Evolutionary conservation across 2,329 filamentous ascomycete species (phyloP), one percentile per base, ranked within the genome.

Genomic region (Alternaria triticina): DNA sequence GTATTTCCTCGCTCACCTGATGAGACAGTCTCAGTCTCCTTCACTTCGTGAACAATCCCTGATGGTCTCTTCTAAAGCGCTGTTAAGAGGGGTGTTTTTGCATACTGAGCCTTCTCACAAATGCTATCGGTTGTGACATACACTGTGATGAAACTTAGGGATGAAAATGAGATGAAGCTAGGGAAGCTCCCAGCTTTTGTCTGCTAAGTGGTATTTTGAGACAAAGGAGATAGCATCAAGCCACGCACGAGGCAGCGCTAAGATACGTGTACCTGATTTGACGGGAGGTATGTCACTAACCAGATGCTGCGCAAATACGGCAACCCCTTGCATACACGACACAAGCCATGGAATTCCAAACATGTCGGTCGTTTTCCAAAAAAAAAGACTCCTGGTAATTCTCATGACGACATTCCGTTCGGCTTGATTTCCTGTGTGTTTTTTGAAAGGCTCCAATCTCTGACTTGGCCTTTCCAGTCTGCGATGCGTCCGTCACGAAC

Each of bases 391-490:
- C 17, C 15, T 15, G 25, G 28, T 15, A 22, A n/a, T 33, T 15
- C 20, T 36, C 36, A 61, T 43, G 36, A 44, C 33, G 47, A 13
- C n/a, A 57, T 54, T 23, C 55, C 55, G 23, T 59, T 59, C 3
- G 40, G 28, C 4, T 22, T 52, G 28, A 43, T 11, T 55, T 46
- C 17, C 23, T 44, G 58, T 6, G 23, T n/a, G 44, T 36, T 20
- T 30, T 57, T 51, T 20, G 58, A 56, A 23, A 60, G 23, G 22
- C 51, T 64, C 88, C 89, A 98, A 77, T 98, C 95, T 72, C 91
- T 88, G 5, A 98, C 93, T 13, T 89, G 88, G n/a, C 96, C 95
- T 83, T 97, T 97, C 91, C 92, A 97, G 79, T 97, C 96, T 69
- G 92, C 94, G 73, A 96, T 96, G 74, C 94, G 87, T 52, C 96